Conservation (phyloP, 1,139 yeast species). For the Geotrichum klebahnii region DNA sequence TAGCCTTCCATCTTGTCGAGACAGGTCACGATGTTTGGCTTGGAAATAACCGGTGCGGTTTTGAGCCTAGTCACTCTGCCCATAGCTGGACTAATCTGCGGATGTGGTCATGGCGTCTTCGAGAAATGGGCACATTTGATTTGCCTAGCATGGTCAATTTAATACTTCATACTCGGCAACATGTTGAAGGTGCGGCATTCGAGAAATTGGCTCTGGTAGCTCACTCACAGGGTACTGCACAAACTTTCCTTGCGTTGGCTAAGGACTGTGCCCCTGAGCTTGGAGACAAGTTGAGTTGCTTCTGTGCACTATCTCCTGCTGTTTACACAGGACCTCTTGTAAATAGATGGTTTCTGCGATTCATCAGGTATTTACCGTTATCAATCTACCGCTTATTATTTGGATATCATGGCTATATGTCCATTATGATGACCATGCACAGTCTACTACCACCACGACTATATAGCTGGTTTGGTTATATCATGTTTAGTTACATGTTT, state of each 20-base stretch:
- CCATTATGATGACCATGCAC: constrained; percentile 34
- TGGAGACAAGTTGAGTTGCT: constrained; percentile 53
- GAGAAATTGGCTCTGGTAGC: constrained; percentile 61
- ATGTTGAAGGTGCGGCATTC: no score
- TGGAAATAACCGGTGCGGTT: constrained; percentile 88
- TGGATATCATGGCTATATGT: constrained; percentile 44
- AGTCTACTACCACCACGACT: constrained; percentile 45
- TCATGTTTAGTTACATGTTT: constrained; percentile 78
- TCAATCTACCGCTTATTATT: constrained; percentile 44
- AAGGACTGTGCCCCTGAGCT: constrained; percentile 47
- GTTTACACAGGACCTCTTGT: constrained; percentile 76
- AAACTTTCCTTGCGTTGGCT: constrained; percentile 59
- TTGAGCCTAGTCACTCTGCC: constrained; percentile 57
- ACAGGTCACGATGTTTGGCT: constrained; percentile 88
- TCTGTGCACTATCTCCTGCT: constrained; percentile 85
- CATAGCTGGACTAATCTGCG: constrained; percentile 48
- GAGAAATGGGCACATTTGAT: constrained; percentile 74
- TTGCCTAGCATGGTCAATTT: constrained; percentile 66
- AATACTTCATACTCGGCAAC: constrained; percentile 48
- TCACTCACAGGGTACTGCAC: constrained; percentile 94
- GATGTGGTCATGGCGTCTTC: constrained; percentile 74
- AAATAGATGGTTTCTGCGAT: constrained; percentile 50
- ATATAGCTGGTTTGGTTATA: constrained; percentile 62
- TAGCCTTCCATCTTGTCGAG: constrained; percentile 59
- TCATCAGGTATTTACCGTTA: constrained; percentile 31